Conservation (phyloP, 1,284 basidiomycete genomes). For the Leccinum fuscescens region DNA sequence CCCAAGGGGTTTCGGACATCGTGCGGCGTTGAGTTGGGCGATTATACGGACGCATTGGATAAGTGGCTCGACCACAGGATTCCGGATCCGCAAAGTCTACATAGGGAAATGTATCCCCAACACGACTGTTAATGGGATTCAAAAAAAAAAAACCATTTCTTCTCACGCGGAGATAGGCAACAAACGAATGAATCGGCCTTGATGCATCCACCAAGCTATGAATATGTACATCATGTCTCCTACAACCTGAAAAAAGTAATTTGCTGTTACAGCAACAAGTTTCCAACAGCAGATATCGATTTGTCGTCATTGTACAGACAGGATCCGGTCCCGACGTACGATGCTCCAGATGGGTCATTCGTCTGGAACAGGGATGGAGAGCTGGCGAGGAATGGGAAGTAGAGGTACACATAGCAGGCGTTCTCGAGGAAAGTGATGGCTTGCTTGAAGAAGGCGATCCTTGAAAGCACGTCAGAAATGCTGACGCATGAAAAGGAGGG, state of each 20-base stretch:
- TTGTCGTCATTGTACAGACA: not conserved
- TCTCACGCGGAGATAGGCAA: not conserved
- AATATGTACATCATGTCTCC: not conserved
- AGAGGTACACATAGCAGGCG: constrained; percentile 32
- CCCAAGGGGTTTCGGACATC: too few relatives aligned
- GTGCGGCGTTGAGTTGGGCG: too few relatives aligned
- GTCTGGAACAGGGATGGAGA: constrained; percentile 21
- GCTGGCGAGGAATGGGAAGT: constrained; percentile 38
- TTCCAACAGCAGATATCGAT: not conserved
- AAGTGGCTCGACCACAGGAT: not conserved
- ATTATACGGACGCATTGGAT: too few relatives aligned
- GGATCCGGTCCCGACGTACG: not conserved
- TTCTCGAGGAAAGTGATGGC: constrained; percentile 35
- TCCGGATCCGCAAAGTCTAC: not conserved
- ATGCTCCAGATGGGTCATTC: constrained; percentile 14
- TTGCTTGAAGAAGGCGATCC: constrained; percentile 33
- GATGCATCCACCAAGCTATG: not conserved
- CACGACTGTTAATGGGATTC: not conserved
- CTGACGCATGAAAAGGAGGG: not conserved
- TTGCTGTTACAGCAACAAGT: not conserved
- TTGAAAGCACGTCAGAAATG: constrained; percentile 12
- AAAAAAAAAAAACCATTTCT: too few relatives aligned
- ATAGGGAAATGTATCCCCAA: not conserved
- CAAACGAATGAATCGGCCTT: not conserved
- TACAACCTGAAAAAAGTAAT: not conserved